These are phyloP conservation scores for Zygotorulaspora danielsina DNA, from an alignment of 805 yeast species.

Conservation along the genomic window DNA sequence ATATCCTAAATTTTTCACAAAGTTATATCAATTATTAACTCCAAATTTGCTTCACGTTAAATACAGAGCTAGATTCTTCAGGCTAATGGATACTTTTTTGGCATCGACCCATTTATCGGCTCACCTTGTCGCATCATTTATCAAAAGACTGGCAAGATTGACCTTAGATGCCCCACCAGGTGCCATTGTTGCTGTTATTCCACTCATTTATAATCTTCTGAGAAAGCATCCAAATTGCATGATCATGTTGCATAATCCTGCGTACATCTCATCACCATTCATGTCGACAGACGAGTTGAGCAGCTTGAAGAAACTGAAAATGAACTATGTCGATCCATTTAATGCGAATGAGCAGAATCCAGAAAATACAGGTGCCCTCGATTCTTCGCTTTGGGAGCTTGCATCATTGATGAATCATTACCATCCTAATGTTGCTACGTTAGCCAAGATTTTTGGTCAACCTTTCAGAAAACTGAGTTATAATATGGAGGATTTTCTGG, in stretches of 20 bases:
- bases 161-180: slow-evolving; percentile 78
- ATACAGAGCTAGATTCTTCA: slow-evolving; percentile 80
- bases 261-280: slow-evolving; percentile 28
- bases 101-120: slow-evolving; percentile 85
- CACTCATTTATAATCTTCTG: slow-evolving; percentile 85
- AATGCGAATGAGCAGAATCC: slow-evolving; percentile 67
- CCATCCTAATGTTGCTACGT: slow-evolving; percentile 91
- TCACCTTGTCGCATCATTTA: slow-evolving; percentile 79
- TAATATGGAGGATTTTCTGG: slow-evolving; percentile 89
- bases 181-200: slow-evolving; percentile 80
- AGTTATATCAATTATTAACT: slow-evolving; percentile 75
- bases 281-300: slow-evolving; percentile 29
- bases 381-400: slow-evolving; percentile 89
- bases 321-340: slow-evolving; percentile 58
- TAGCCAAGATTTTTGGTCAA: slow-evolving; percentile 83
- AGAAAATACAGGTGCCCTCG: slow-evolving; percentile 68
- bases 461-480: slow-evolving; percentile 85
- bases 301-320: slow-evolving; percentile 17
- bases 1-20: slow-evolving; percentile 83
- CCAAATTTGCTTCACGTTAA: slow-evolving; percentile 70
- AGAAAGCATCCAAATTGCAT: slow-evolving; percentile 94
- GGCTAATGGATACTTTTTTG: slow-evolving; percentile 80
- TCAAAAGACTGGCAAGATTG: slow-evolving; percentile 74
- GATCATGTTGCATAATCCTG: slow-evolving; percentile 66
- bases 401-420: slow-evolving; percentile 76